Conservation (phyloP, 306 rosid species). For the Fagus sylvatica region DNA sequence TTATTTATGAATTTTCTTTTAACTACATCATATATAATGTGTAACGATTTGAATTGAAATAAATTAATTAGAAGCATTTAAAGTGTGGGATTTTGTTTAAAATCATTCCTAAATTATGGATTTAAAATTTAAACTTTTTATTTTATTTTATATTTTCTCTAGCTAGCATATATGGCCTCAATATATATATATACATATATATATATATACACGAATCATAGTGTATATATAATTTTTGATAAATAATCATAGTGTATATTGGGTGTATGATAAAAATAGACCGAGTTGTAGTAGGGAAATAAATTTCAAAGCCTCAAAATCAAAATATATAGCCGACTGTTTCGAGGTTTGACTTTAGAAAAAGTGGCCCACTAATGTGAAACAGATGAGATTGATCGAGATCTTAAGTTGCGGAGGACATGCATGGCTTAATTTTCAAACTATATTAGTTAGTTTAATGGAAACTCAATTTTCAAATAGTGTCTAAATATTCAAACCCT, state of each 20-base stretch:
- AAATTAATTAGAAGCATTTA: too few relatives aligned
- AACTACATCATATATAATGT: too few relatives aligned
- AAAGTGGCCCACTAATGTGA: not conserved
- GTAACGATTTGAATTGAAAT: too few relatives aligned
- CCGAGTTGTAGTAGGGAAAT: not conserved
- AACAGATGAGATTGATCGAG: not conserved
- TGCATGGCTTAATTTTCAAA: slow-evolving; percentile 14
- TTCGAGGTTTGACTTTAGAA: slow-evolving; percentile 25
- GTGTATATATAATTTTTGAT: not conserved
- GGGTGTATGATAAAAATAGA: not conserved
- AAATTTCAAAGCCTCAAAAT: not conserved
- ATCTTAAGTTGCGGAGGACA: slow-evolving; percentile 21
- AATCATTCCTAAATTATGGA: too few relatives aligned
- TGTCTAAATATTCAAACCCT: not conserved
- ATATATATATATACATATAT: too few relatives aligned
- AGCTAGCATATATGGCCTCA: too few relatives aligned
- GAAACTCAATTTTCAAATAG: not conserved
- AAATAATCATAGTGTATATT: not conserved
- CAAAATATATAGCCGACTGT: not conserved
- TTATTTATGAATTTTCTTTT: too few relatives aligned
- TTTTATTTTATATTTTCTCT: too few relatives aligned
- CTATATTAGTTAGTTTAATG: not conserved
- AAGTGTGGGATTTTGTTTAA: too few relatives aligned
- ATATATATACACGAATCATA: too few relatives aligned
- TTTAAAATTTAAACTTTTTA: too few relatives aligned